Conservation (phyloP, 2,329 filamentous ascomycete genomes). For the Didymellaceae sp. region DNA sequence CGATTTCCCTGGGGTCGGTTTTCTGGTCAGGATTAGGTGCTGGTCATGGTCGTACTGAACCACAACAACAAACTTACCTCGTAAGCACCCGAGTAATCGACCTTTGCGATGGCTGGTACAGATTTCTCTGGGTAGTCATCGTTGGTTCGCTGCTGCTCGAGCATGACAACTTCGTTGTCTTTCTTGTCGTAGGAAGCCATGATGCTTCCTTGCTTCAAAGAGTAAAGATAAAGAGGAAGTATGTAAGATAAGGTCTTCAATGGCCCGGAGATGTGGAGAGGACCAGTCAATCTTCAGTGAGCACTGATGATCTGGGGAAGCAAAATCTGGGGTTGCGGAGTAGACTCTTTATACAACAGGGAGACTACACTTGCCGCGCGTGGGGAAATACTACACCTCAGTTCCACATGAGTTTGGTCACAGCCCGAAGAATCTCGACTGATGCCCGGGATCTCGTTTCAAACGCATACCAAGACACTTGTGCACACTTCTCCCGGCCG, state of each 20-base stretch:
- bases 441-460: constrained; percentile 18
- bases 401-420: constrained; percentile 4
- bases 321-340: constrained; percentile 26
- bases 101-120: constrained; percentile 28
- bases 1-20: constrained; percentile 44
- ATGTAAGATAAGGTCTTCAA: background rate
- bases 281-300: constrained; percentile 25
- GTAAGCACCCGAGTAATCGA: constrained; percentile 44
- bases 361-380: too few species aligned
- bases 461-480: constrained; percentile 32
- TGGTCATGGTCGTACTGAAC: background rate
- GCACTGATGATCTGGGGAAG: constrained; percentile 35
- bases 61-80: constrained; percentile 14
- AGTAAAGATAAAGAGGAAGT: background rate
- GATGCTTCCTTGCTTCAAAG: constrained; percentile 7
- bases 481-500: constrained; percentile 30
- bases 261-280: constrained; percentile 15
- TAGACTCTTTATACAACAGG: constrained; percentile 28
- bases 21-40: constrained; percentile 21
- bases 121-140: constrained; percentile 33
- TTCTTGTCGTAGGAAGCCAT: constrained; percentile 25
- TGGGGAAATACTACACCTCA: constrained; percentile 6
- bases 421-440: constrained; percentile 25
- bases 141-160: constrained; percentile 35
- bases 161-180: constrained; percentile 36